These are phyloP conservation scores for Cornus suecica DNA, from an alignment of 148 eudicot species.

Conservation along the genomic window DNA sequence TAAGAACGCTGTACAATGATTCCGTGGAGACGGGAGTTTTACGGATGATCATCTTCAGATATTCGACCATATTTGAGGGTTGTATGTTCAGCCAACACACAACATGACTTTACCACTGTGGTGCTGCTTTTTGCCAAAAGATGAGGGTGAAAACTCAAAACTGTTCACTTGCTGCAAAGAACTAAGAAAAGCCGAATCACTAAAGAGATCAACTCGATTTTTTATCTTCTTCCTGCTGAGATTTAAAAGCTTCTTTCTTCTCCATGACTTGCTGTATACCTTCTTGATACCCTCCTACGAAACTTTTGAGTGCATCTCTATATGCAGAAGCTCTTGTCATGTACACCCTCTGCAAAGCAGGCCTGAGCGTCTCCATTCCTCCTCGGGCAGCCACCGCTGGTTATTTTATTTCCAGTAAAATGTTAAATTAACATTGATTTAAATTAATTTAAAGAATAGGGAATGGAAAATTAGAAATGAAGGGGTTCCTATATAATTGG, in stretches of 20 bases:
- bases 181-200: background rate
- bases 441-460: background rate
- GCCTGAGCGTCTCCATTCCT: conserved; percentile 36
- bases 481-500: no score
- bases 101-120: no score
- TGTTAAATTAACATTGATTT: background rate
- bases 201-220: conserved; percentile 17
- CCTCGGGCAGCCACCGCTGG: background rate
- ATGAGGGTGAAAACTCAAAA: no score
- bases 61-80: no score
- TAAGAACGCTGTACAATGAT: no score
- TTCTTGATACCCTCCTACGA: conserved; percentile 84
- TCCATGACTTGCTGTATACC: conserved; percentile 81
- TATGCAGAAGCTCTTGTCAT: conserved; percentile 92
- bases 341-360: conserved; percentile 57
- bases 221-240: conserved; percentile 40
- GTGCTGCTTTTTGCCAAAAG: no score
- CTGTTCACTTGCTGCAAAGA: background rate
- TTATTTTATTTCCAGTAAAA: background rate
- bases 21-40: no score
- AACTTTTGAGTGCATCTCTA: conserved; percentile 84
- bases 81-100: no score
- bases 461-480: no score
- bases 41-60: no score
- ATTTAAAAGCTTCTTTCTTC: conserved; percentile 36